A percentile compares a stretch with the other conserved stretches of the same genome.
Conservation (phyloP, 257 asterid genomes). For the Nicotiana noctiflora region DNA sequence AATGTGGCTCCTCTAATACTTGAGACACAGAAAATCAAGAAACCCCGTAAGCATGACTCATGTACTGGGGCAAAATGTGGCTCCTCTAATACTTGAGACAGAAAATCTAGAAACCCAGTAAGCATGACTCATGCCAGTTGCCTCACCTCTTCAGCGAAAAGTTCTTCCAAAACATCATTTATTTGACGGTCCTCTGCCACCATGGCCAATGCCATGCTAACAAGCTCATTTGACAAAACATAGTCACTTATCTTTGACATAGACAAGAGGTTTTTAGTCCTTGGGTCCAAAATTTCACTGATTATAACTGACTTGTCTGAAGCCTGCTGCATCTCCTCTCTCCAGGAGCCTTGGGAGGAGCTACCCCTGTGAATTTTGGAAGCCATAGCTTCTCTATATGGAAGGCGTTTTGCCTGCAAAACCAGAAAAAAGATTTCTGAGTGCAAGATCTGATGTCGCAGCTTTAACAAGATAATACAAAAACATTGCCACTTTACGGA, state of each 20-base stretch:
- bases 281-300: slow-evolving; percentile 91
- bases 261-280: slow-evolving; percentile 76
- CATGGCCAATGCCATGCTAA: slow-evolving; percentile 95
- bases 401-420: slow-evolving; percentile 92
- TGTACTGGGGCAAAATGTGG: too few species aligned
- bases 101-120: neutral
- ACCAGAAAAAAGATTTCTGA: slow-evolving; percentile 15
- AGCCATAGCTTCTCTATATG: slow-evolving; percentile 60
- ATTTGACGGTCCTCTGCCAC: slow-evolving; percentile 95
- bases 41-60: neutral
- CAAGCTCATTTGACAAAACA: slow-evolving; percentile 84
- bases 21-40: neutral
- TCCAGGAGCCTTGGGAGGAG: slow-evolving; percentile 89
- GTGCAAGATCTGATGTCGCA: neutral
- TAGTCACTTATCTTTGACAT: slow-evolving; percentile 90
- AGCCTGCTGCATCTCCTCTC: slow-evolving; percentile 97
- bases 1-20: neutral
- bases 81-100: too few species aligned
- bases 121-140: neutral
- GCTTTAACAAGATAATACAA: neutral
- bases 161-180: slow-evolving; percentile 79
- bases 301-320: slow-evolving; percentile 81
- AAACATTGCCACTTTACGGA: neutral
- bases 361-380: slow-evolving; percentile 54
- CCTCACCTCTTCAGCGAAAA: slow-evolving; percentile 85